Evolutionary conservation across 2,329 filamentous ascomycete species (phyloP).

Genomic region (Stemphylium vesicarium): DNA sequence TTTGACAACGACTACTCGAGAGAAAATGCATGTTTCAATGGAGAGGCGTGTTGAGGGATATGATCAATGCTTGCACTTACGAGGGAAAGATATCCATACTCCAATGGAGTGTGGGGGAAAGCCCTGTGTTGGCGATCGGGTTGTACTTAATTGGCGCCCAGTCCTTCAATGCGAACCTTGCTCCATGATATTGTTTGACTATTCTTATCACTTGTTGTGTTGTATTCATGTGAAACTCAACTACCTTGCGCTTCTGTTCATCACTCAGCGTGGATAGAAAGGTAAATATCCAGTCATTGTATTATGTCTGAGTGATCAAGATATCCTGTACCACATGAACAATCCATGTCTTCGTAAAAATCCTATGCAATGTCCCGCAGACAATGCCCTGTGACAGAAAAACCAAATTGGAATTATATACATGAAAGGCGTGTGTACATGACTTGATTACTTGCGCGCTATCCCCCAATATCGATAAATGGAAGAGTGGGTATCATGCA

Average conservation of each 20-base stretch:
- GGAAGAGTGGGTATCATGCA: too few relatives aligned
- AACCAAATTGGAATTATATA: constrained; percentile 1
- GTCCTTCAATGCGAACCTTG: constrained; percentile 39
- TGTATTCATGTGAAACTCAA: neutral
- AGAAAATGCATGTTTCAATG: constrained; percentile 19
- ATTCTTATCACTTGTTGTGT: neutral
- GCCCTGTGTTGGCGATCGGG: constrained; percentile 89
- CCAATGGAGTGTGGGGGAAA: constrained; percentile 74
- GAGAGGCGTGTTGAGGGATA: constrained; percentile 29
- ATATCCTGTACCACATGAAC: neutral
- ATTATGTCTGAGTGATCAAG: neutral
- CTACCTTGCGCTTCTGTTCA: neutral
- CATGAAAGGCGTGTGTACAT: neutral
- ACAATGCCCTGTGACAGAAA: neutral
- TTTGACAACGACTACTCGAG: constrained; percentile 18
- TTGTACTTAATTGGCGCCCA: constrained; percentile 86
- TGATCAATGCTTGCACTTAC: constrained; percentile 73
- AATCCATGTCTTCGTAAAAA: neutral
- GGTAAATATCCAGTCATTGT: neutral
- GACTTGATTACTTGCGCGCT: neutral
- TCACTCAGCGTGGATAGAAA: too few relatives aligned
- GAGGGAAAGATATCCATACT: constrained; percentile 97
- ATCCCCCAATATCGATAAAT: too few relatives aligned
- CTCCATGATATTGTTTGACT: constrained; percentile 4
- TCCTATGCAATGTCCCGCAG: neutral